A percentile compares a stretch with the other conserved stretches of the same genome.
These are phyloP conservation scores for Marasmius sp. DNA, from an alignment of 1,284 basidiomycete genomes.

Conservation along the genomic window DNA sequence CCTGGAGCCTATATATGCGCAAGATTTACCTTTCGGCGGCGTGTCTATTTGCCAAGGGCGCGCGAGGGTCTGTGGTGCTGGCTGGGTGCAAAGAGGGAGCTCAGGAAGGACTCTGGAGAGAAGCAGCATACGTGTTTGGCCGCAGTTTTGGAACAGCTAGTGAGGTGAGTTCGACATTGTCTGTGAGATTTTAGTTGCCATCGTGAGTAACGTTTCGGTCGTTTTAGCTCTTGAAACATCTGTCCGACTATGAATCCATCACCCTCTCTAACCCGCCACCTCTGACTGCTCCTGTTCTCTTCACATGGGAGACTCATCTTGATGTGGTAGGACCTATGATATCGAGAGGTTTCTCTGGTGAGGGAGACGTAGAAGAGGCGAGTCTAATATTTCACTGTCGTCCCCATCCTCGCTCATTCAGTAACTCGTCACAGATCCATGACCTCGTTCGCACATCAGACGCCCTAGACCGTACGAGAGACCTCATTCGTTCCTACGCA, in stretches of 20 bases:
- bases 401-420: background rate
- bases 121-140: slow-evolving; percentile 84
- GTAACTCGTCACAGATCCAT: background rate
- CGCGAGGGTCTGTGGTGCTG: slow-evolving; percentile 75
- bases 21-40: slow-evolving; percentile 89
- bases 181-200: background rate
- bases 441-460: background rate
- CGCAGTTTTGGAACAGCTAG: slow-evolving; percentile 83
- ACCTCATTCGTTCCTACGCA: background rate
- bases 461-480: background rate
- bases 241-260: slow-evolving; percentile 72
- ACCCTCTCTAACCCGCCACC: slow-evolving; percentile 57
- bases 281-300: slow-evolving; percentile 70
- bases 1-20: slow-evolving; percentile 78
- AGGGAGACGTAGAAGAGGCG: slow-evolving; percentile 84
- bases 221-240: slow-evolving; percentile 82
- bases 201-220: background rate
- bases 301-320: slow-evolving; percentile 79
- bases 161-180: slow-evolving; percentile 48
- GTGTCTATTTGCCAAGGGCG: slow-evolving; percentile 83
- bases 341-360: slow-evolving; percentile 7
- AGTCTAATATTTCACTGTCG: slow-evolving; percentile 27
- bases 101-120: slow-evolving; percentile 57
- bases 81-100: slow-evolving; percentile 72
- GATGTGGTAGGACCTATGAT: slow-evolving; percentile 47